Evolutionary conservation across 768 basidiomycete genomes (phyloP).

Genomic region (Collybia sordida): DNA sequence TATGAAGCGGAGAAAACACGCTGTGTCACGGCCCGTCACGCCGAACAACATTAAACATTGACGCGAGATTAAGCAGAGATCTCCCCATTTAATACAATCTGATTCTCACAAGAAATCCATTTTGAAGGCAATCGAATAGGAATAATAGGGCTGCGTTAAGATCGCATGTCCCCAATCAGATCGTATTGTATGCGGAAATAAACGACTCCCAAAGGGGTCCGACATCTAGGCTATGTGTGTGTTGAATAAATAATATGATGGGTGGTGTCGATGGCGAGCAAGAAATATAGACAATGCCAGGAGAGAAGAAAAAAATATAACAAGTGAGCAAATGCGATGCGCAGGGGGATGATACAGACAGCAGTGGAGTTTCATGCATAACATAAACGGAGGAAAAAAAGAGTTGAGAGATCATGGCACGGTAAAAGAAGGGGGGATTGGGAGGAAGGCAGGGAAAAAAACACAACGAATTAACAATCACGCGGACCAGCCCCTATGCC

Average conservation of each 20-base stretch:
- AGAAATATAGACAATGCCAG: conserved; percentile 5
- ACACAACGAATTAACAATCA: not conserved
- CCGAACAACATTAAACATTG: not conserved
- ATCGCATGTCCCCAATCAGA: too few relatives aligned
- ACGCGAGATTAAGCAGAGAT: not conserved
- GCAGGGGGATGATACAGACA: conserved; percentile 2
- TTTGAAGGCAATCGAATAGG: not conserved
- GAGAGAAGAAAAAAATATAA: not conserved
- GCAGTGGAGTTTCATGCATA: not conserved
- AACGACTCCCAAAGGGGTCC: too few relatives aligned
- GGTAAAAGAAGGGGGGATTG: not conserved
- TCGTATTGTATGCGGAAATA: too few relatives aligned
- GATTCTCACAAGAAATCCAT: not conserved
- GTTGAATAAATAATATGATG: not conserved
- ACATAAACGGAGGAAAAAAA: conserved; percentile 1
- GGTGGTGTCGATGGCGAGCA: conserved; percentile 1
- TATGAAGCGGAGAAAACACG: conserved; percentile 7
- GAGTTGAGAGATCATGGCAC: not conserved
- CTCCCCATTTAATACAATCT: not conserved
- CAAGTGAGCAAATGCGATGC: too few relatives aligned
- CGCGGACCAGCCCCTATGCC: not conserved
- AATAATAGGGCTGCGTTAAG: not conserved
- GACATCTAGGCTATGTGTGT: not conserved
- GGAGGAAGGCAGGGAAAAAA: not conserved
- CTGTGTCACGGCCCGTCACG: conserved; percentile 11